Evolutionary conservation across 768 basidiomycete species (phyloP), one percentile per base, ranked within the genome.

Genomic region (Gloeophyllum trabeum): DNA sequence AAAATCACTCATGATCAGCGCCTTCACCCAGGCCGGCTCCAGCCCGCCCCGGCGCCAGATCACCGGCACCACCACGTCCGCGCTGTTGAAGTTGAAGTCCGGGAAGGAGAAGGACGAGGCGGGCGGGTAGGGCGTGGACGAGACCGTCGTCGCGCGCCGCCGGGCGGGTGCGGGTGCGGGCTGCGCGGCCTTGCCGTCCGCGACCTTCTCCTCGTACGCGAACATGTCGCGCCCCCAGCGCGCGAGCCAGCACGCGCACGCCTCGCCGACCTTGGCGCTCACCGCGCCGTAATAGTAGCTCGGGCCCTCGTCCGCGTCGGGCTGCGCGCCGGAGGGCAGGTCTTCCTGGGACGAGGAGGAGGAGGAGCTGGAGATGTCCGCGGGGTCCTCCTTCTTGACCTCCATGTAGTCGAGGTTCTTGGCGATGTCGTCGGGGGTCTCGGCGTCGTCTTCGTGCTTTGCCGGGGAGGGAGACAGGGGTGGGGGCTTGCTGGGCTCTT

Each of bases 251-350:
- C 84, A 88, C 2, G 75, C 74, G 50, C 82, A 81, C 0, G 88
- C 82, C 60, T 94, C 90, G 10, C 92, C 92, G 43, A 96, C 87
- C 63, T 89, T 93, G 60, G 90, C 78, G 0, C 85, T 85, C 6
- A 91, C 69, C n/a, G 76, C 70, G n/a, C 91, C 92, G 52, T 96
- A 94, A 54, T 79, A 71, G 51, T 79, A 84, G 25, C 63, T 63
- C 2, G 71, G 67, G 12, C 53, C 49, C 18, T 45, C 52, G 4
- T 43, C 42, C 2, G 44, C 47, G 4, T 36, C 43, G 5, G 47
- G 49, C 22, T 54, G 43, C 12, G 46, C 43, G n/a, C 57, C 54
- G n/a, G 60, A 49, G n/a, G n/a, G n/a, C n/a, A n/a, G n/a, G 34
- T 51, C 55, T 3, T 54, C 51, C 34, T 19, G 36, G 16, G 12